Base-by-base conservation (phyloP, 768 basidiomycete species). In the Serpula lacrymans region DNA sequence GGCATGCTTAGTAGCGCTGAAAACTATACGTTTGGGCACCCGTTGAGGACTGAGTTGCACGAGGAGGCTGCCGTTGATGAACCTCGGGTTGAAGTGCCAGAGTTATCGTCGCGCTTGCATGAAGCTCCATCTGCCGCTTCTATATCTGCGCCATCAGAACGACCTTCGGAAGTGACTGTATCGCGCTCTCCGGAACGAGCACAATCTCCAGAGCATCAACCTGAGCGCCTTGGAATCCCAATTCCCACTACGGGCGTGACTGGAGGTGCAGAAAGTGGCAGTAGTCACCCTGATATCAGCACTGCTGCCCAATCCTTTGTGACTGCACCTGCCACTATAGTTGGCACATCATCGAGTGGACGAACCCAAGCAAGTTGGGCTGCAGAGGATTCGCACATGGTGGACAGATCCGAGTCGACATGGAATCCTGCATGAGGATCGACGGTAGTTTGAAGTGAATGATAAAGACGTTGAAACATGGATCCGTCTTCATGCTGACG, bases 21-120 rank as follows among this genome's bases (percentile, higher is more conserved):
- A 53, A 85, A 85, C 55, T 72, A 86, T 56, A 88, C 86, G 7
- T 89, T 88, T 60, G 87, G 87, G 10, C 72, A 78, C 28, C 71
- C 71, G 0, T 62, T 80, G 57, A 55, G n/a, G 71, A 40, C 56
- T 34, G 6, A 22, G 34, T 23, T 45, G 38, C 11, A 16, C 28
- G 23, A 50, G 58, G 4, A 42, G 53, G 0, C 54, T 71, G 57
- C 52, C 64, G 37, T 58, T 64, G 52, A 63, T 55, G 34, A 47
- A 49, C 18, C 57, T 11, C 65, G 47, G 27, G 56, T 39, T 22
- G 49, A 52, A 22, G 47, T 41, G 14, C 44, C 37, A 21, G 42
- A 34, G 23, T 51, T 47, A 4, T 51, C 49, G 33, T 42, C 42
- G 11, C 52, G 53, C 6, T 39, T 53, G 17, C 54, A 54, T 8